Conservation (phyloP, 148 eudicot species). For the Camellia granthamiana region DNA sequence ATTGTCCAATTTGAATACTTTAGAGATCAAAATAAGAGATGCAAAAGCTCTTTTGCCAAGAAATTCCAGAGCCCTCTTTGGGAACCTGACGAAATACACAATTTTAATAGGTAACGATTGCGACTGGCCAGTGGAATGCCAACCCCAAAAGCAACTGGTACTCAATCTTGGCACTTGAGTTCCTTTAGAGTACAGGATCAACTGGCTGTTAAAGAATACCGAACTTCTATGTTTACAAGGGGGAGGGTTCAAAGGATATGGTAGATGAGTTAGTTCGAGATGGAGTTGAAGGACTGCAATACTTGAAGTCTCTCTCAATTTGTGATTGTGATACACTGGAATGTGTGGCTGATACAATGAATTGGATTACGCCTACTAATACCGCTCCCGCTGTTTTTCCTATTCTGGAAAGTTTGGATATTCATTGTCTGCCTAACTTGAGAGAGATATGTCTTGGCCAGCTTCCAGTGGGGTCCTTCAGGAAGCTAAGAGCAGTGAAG, state of each 20-base stretch:
- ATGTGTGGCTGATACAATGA: constrained; percentile 2
- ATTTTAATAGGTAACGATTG: not conserved
- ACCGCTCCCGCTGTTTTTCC: not conserved
- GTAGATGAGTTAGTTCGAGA: not conserved
- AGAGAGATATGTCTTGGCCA: not conserved
- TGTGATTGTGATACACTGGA: not conserved
- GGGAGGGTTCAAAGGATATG: not conserved
- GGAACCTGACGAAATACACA: not conserved
- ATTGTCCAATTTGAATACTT: not conserved
- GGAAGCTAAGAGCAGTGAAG: not conserved
- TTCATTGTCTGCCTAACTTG: constrained; percentile 8
- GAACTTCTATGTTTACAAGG: not conserved
- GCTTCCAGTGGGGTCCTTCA: not conserved
- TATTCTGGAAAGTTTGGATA: not conserved
- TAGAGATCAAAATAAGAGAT: not conserved
- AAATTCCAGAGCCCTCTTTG: not conserved
- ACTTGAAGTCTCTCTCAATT: not conserved
- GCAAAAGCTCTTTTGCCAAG: not conserved
- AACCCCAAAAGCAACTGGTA: not conserved
- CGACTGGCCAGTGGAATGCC: too few relatives aligned
- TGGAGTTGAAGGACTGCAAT: constrained; percentile 22
- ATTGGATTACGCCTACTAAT: not conserved
- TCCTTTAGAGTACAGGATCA: not conserved
- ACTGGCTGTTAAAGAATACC: not conserved
- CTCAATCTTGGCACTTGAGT: not conserved